These are phyloP conservation scores for Sphaerulina populicola DNA, from an alignment of 2,329 filamentous ascomycete species.

Conservation along the genomic window DNA sequence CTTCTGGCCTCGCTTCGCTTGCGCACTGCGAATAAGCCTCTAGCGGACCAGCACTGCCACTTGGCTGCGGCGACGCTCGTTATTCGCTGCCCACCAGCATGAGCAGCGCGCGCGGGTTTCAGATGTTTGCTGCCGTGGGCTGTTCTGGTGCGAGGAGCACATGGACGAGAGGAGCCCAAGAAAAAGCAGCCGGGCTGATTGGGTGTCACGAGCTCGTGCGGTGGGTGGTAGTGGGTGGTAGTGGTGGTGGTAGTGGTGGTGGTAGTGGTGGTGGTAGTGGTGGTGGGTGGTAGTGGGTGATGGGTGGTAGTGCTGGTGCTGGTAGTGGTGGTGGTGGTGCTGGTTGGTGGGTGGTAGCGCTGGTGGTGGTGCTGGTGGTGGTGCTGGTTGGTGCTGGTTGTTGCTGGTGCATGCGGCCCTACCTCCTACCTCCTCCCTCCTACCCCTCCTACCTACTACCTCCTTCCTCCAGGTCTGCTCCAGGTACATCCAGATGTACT, in stretches of 20 bases:
- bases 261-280: conserved; percentile 10
- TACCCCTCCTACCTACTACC: too few species aligned
- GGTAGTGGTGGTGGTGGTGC: too few species aligned
- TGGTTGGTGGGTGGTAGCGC: too few species aligned
- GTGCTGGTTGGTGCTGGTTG: too few species aligned
- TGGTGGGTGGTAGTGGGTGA: neutral
- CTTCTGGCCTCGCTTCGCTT: conserved; percentile 7
- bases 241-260: neutral
- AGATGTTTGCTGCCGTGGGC: conserved; percentile 3
- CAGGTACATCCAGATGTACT: too few species aligned
- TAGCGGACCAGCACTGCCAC: conserved; percentile 5
- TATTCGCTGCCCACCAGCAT: conserved; percentile 13
- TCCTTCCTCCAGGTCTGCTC: too few species aligned
- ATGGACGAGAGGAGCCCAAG: too few species aligned
- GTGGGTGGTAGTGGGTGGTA: too few species aligned
- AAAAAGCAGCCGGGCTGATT: too few species aligned
- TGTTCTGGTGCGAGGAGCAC: conserved; percentile 11
- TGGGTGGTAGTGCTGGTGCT: conserved; percentile 5
- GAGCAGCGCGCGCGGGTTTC: conserved; percentile 8
- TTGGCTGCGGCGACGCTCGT: conserved; percentile 3
- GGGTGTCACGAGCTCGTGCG: too few species aligned
- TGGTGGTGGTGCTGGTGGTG: too few species aligned
- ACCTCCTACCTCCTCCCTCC: too few species aligned
- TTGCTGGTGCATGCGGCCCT: neutral
- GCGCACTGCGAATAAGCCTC: neutral